Conservation (phyloP, 1,284 basidiomycete genomes). For the Malassezia nana region DNA sequence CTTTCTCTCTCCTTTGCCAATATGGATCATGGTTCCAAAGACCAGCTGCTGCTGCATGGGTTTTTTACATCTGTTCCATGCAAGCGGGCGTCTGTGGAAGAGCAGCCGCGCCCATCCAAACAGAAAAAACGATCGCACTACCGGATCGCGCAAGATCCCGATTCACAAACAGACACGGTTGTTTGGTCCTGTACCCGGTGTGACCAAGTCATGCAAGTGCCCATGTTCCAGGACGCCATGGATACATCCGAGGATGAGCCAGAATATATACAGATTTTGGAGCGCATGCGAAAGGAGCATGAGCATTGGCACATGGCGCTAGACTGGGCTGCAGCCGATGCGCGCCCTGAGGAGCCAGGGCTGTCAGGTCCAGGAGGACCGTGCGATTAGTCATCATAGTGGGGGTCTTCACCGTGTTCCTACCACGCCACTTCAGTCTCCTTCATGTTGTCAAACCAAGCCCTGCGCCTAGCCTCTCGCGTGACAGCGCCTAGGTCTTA, state of each 20-base stretch:
- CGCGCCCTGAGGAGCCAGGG: too few species aligned
- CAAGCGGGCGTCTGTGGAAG: neutral
- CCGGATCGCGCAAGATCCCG: neutral
- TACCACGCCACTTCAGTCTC: constrained; percentile 2
- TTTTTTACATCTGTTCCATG: neutral
- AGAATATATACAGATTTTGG: neutral
- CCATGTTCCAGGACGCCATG: constrained; percentile 11
- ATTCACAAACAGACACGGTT: constrained; percentile 11
- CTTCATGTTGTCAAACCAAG: neutral
- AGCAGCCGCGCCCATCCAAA: neutral
- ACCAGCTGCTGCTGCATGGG: constrained; percentile 7
- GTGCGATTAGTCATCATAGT: neutral
- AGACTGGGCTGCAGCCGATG: too few species aligned
- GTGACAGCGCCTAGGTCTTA: neutral
- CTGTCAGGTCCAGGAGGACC: neutral
- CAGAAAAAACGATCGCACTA: neutral
- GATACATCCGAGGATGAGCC: neutral
- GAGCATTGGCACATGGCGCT: constrained; percentile 18
- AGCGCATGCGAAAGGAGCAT: constrained; percentile 8
- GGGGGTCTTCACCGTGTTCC: neutral
- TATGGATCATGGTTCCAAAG: constrained; percentile 5
- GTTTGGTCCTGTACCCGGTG: constrained; percentile 8
- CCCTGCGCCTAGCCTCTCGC: neutral
- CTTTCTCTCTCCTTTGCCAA: constrained; percentile 12
- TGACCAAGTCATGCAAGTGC: constrained; percentile 1